These are phyloP conservation scores for Linaria vulgaris DNA, from an alignment of 257 asterid genomes.

Conservation along the genomic window DNA sequence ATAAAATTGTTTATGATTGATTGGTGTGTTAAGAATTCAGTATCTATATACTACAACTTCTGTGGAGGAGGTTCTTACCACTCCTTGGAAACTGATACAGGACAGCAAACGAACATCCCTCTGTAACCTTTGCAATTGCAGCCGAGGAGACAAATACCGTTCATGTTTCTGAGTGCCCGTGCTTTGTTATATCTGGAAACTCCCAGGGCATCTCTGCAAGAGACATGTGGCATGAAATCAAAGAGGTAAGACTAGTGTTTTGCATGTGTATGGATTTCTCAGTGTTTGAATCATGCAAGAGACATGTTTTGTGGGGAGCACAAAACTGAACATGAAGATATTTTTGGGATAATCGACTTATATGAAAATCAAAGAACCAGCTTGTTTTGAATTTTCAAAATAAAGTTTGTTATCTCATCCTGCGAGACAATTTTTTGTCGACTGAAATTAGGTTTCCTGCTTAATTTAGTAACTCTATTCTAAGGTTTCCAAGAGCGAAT, in stretches of 20 bases:
- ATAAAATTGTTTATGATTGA: conserved; percentile 20
- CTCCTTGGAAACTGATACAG: conserved; percentile 43
- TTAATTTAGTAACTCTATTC: too few species aligned
- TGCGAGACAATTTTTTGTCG: too few species aligned
- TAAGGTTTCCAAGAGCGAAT: too few species aligned
- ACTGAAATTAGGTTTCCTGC: too few species aligned
- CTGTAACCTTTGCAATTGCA: conserved; percentile 83
- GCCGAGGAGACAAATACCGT: conserved; percentile 73
- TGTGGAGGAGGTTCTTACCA: conserved; percentile 16
- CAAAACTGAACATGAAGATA: too few species aligned
- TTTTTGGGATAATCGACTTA: too few species aligned
- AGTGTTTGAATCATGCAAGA: conserved; percentile 21
- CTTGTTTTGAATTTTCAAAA: too few species aligned
- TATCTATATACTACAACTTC: conserved; percentile 15
- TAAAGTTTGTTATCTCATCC: too few species aligned
- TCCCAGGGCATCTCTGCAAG: conserved; percentile 72
- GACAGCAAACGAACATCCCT: conserved; percentile 71
- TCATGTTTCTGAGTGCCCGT: conserved; percentile 85
- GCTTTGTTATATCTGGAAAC: conserved; percentile 78
- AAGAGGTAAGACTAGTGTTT: conserved; percentile 56
- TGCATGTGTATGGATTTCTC: conserved; percentile 16
- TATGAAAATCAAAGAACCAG: too few species aligned
- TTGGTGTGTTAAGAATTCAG: conserved; percentile 10
- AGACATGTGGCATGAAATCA: conserved; percentile 93
- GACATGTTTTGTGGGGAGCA: too few species aligned